Conservation (phyloP, 23 red algal species). For the Gracilaria domingensis region DNA sequence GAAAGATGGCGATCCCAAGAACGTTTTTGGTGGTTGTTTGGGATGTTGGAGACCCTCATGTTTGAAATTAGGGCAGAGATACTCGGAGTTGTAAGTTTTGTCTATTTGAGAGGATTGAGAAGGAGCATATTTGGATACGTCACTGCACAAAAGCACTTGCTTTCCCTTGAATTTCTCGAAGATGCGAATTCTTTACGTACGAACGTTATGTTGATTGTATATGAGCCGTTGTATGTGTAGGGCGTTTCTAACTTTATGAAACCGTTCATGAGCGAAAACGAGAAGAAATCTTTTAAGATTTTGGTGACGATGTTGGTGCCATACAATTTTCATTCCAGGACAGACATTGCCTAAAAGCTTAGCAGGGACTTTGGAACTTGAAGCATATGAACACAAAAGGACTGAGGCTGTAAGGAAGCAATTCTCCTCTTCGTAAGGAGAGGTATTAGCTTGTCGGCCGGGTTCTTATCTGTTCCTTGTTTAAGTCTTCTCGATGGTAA, state of each 20-base stretch:
- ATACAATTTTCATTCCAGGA: constrained; percentile 42
- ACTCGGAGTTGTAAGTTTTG: constrained; percentile 36
- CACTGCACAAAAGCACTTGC: constrained; percentile 12
- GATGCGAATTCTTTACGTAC: constrained; percentile 46
- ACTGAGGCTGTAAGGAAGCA: constrained; percentile 10
- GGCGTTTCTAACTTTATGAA: constrained; percentile 45
- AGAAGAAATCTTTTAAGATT: constrained; percentile 24
- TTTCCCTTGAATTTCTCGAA: constrained; percentile 33
- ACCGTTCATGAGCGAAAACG: constrained; percentile 54
- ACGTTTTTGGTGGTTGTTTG: constrained; percentile 25
- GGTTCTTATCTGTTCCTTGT: no score
- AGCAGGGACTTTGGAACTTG: constrained; percentile 29
- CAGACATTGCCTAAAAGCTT: background rate
- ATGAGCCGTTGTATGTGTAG: constrained; percentile 32
- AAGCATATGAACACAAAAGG: constrained; percentile 6
- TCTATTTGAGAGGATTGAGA: constrained; percentile 15
- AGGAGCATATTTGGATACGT: constrained; percentile 36
- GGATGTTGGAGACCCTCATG: constrained; percentile 48
- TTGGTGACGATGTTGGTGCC: constrained; percentile 7
- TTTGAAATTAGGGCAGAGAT: constrained; percentile 42
- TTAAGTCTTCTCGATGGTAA: no score
- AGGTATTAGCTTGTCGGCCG: no score
- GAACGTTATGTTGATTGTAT: constrained; percentile 31
- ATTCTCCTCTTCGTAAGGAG: background rate
- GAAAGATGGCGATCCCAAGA: background rate